Base-by-base conservation (phyloP, 169 alveolate genomes). In the Pseudocohnilembus persalinus region DNA sequence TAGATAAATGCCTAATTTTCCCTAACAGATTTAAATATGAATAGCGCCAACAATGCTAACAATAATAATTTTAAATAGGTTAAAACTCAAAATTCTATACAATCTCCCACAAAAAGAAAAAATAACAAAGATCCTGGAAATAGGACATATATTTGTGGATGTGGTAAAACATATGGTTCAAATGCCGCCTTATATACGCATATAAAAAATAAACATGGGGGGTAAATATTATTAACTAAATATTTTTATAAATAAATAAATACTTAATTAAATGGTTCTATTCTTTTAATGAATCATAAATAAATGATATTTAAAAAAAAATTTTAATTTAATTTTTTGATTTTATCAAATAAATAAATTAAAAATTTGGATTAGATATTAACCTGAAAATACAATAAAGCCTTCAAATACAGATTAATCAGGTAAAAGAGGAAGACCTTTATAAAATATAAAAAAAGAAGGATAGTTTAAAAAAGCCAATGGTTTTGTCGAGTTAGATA, bases 181-280 rank as follows among this genome's bases (percentile, higher is more conserved):
- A 82, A 82, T 82, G 87, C 87, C 30, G 87, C 87, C 26, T 82
- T 82, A 29, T 82, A 82, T 82, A 82, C 87, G 31, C 87, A 82
- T 73, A 82, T 82, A 26, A 82, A 82, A 82, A 82, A 82, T 74
- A 82, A 82, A 34, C 87, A 82, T 74, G 73, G 73, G 72, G 87
- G 87, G 68, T 49, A 49, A 49, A 11, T 49, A 11, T 49, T 11
- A n/a, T n/a, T n/a, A n/a, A n/a, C n/a, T n/a, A n/a, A n/a, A n/a
- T n/a, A n/a, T n/a, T n/a, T n/a, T n/a, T n/a, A n/a, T n/a, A n/a
- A n/a, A n/a, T n/a, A n/a, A n/a, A n/a, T n/a, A n/a, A n/a, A n/a
- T n/a, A n/a, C n/a, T n/a, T n/a, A n/a, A n/a, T n/a, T n/a, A n/a
- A n/a, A n/a, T n/a, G n/a, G n/a, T n/a, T n/a, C n/a, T n/a, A n/a